phyloP scores from a whole-genome alignment of 208 protist species.

The Trypanosoma brucei region DNA sequence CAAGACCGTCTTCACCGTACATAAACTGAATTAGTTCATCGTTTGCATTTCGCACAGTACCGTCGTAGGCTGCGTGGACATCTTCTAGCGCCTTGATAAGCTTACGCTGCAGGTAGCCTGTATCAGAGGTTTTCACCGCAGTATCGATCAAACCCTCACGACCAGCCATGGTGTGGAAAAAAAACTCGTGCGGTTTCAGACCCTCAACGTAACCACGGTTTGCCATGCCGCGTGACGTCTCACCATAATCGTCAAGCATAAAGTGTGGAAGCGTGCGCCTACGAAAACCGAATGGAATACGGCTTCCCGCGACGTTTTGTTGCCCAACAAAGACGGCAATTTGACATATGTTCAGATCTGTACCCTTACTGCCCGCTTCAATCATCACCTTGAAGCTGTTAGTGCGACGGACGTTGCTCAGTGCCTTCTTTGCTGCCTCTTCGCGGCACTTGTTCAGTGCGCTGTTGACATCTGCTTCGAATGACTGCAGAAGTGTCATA shows the following conservation, averaged over 20 bases:
- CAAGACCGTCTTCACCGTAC: constrained; percentile 99
- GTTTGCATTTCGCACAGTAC: constrained; percentile 95
- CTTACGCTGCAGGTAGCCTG: constrained; percentile 93
- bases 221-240: constrained; percentile 97
- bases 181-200: constrained; percentile 99
- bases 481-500: constrained; percentile 95
- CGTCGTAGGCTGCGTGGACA: constrained; percentile 97
- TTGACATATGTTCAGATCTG: constrained; percentile 98
- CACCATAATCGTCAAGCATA: constrained; percentile 96
- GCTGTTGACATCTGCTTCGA: constrained; percentile 97
- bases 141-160: constrained; percentile 99
- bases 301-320: constrained; percentile 99
- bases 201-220: constrained; percentile 98
- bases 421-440: constrained; percentile 83
- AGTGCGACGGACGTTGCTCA: constrained; percentile 71
- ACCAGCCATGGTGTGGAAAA: constrained; percentile 99
- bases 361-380: constrained; percentile 98
- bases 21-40: constrained; percentile 96
- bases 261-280: constrained; percentile 98
- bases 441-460: constrained; percentile 91
- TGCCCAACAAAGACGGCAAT: constrained; percentile 99
- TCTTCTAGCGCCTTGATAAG: constrained; percentile 99
- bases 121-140: constrained; percentile 99
- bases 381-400: constrained; percentile 98
- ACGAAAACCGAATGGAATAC: constrained; percentile 97